Conservation (phyloP, 805 yeast genomes). For the Schizosaccharomyces osmophilus region DNA sequence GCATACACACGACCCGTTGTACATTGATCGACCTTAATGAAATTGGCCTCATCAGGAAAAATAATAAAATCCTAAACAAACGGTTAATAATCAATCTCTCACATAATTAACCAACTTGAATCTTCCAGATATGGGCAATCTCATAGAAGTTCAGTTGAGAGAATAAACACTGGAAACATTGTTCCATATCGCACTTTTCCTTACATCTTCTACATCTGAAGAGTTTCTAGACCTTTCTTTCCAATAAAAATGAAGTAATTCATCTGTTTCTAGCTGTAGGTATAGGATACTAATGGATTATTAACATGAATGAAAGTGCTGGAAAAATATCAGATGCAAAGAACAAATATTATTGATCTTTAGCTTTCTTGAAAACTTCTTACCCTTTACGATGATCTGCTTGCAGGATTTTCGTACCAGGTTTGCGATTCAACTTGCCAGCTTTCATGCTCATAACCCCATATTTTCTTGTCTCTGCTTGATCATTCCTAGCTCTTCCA, state of each 20-base stretch:
- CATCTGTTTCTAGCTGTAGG: not conserved
- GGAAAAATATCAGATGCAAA: not conserved
- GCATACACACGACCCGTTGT: slow-evolving; percentile 56
- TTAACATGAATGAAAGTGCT: not conserved
- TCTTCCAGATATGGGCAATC: not conserved
- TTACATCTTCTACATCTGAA: slow-evolving; percentile 2
- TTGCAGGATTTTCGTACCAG: not conserved
- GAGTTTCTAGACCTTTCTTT: not conserved
- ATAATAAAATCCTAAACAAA: slow-evolving; percentile 28
- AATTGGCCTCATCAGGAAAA: slow-evolving; percentile 67
- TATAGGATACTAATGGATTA: not conserved
- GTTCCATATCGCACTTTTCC: not conserved
- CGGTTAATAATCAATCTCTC: slow-evolving; percentile 15
- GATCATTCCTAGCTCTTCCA: not conserved
- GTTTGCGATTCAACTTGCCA: not conserved
- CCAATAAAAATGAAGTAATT: slow-evolving; percentile 2
- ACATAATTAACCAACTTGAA: slow-evolving; percentile 5
- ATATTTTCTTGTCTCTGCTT: not conserved
- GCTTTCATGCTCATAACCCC: slow-evolving; percentile 1
- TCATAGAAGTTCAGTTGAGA: too few relatives aligned
- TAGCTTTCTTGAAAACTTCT: not conserved
- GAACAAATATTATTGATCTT: not conserved
- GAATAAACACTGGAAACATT: not conserved
- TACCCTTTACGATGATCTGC: slow-evolving; percentile 4
- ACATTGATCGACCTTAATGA: slow-evolving; percentile 46